Conservation (phyloP, 2,329 filamentous ascomycete species). For the Exophiala alcalophila region DNA sequence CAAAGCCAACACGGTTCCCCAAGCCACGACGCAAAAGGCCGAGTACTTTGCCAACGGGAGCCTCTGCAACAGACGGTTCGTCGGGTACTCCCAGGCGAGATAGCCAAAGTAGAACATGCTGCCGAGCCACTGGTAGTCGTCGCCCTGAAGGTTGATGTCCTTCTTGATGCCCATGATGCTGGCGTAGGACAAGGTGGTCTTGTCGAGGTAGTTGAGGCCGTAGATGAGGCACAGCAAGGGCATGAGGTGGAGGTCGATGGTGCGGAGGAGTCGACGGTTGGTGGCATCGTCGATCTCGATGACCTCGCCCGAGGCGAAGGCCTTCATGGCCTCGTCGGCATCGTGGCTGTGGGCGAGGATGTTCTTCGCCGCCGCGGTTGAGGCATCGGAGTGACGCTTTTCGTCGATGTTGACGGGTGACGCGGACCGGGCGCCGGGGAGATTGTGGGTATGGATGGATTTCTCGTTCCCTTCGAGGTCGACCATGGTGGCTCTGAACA, state of each 20-base stretch:
- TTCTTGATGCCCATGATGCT: conserved; percentile 53
- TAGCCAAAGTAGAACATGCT: conserved; percentile 40
- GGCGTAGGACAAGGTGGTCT: conserved; percentile 53
- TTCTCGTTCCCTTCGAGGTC: conserved; percentile 22
- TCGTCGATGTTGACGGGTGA: conserved; percentile 22
- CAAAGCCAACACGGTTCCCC: conserved; percentile 60
- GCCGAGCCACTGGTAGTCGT: conserved; percentile 53
- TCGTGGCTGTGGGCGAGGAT: conserved; percentile 55
- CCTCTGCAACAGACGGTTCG: conserved; percentile 61
- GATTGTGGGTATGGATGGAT: conserved; percentile 11
- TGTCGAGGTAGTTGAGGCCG: conserved; percentile 53
- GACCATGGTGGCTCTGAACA: conserved; percentile 7
- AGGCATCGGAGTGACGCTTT: conserved; percentile 16
- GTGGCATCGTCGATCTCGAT: conserved; percentile 56
- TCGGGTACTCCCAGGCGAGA: conserved; percentile 63
- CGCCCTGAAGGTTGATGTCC: conserved; percentile 44
- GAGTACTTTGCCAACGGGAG: conserved; percentile 66
- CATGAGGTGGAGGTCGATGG: conserved; percentile 62
- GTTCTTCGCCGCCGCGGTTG: conserved; percentile 30
- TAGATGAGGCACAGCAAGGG: conserved; percentile 59
- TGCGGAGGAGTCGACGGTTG: conserved; percentile 57
- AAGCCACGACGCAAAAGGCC: conserved; percentile 61
- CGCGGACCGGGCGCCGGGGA: conserved; percentile 17
- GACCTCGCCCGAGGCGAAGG: conserved; percentile 51
- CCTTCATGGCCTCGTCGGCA: conserved; percentile 61